These are phyloP conservation scores for Furcasterigmium furcatum DNA, from an alignment of 2,329 filamentous ascomycete species.

Conservation along the genomic window DNA sequence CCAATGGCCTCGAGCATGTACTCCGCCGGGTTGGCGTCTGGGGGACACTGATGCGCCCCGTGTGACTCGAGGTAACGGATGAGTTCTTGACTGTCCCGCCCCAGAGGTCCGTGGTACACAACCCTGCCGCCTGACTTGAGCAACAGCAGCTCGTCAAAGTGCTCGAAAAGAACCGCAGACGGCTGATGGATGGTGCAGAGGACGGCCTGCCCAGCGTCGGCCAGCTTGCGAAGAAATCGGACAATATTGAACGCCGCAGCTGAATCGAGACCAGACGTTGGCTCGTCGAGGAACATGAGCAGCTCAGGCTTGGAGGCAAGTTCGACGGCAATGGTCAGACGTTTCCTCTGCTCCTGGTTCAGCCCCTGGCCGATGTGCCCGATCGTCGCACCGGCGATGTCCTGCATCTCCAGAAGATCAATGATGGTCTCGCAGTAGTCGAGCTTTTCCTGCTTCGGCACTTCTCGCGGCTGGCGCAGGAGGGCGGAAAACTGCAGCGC, in stretches of 20 bases:
- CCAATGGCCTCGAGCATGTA: constrained; percentile 54
- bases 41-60: constrained; percentile 43
- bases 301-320: constrained; percentile 56
- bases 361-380: constrained; percentile 57
- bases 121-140: constrained; percentile 32
- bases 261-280: constrained; percentile 55
- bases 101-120: constrained; percentile 53
- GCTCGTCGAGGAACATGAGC: constrained; percentile 64
- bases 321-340: constrained; percentile 54
- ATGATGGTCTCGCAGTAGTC: constrained; percentile 67
- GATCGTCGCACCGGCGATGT: constrained; percentile 63
- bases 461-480: constrained; percentile 57
- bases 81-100: constrained; percentile 41
- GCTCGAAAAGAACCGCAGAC: constrained; percentile 12
- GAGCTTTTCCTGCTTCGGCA: constrained; percentile 59
- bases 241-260: constrained; percentile 60
- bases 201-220: constrained; percentile 56
- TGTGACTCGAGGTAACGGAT: constrained; percentile 50
- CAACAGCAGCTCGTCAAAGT: constrained; percentile 12
- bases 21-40: constrained; percentile 49
- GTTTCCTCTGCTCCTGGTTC: constrained; percentile 56
- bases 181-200: constrained; percentile 25
- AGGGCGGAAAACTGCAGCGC: constrained; percentile 64
- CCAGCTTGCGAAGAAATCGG: constrained; percentile 57
- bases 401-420: constrained; percentile 65